Conservation (phyloP, 2,329 filamentous ascomycete species). For the Colletotrichum abscissum region DNA sequence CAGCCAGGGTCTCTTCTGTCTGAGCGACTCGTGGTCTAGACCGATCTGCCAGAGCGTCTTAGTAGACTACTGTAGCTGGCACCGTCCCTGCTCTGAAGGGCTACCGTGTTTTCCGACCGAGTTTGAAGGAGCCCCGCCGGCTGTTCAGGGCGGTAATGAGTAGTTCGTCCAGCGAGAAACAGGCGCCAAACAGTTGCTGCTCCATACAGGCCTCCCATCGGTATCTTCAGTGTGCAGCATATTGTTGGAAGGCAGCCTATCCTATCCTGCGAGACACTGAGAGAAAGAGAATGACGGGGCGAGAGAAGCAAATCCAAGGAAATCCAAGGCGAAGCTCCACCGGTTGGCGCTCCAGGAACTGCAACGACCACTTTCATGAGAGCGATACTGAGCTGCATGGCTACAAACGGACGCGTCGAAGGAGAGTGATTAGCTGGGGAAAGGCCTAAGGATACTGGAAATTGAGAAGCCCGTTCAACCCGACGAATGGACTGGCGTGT, state of each 20-base stretch:
- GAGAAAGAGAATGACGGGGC: conserved; percentile 22
- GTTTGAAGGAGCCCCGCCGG: not conserved
- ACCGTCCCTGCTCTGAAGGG: conserved; percentile 19
- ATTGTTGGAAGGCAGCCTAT: not conserved
- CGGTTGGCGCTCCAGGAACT: not conserved
- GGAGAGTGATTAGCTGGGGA: not conserved
- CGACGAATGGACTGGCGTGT: not conserved
- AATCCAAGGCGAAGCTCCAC: not conserved
- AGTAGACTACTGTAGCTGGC: conserved; percentile 3
- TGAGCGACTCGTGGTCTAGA: conserved; percentile 12
- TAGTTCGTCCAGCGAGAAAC: conserved; percentile 17
- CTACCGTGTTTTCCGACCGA: not conserved
- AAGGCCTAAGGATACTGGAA: not conserved
- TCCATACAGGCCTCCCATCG: not conserved
- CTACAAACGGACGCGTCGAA: not conserved
- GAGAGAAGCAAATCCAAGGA: not conserved
- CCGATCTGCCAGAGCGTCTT: conserved; percentile 6
- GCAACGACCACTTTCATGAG: not conserved
- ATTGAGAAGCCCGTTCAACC: not conserved
- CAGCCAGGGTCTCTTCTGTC: not conserved
- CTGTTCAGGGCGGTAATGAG: not conserved
- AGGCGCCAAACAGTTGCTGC: conserved; percentile 1
- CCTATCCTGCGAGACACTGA: conserved; percentile 18
- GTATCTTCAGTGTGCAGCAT: not conserved
- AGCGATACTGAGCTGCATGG: not conserved